Conservation (phyloP, 345 rosid genomes). For the Brassica napus region Da-Ae NC_063436.1:9592501-9593000, state of each 20-base stretch:
- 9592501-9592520: conserved; percentile 18
- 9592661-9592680: conserved; percentile 55
- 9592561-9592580: conserved; percentile 28
- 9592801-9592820: conserved; percentile 92
- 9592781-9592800: conserved; percentile 73
- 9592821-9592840: conserved; percentile 84
- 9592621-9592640: conserved; percentile 55
- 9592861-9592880: conserved; percentile 47
- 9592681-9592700: conserved; percentile 76
- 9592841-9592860: conserved; percentile 44
- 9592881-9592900: conserved; percentile 62
- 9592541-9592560: conserved; percentile 41
- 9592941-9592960: neutral
- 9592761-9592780: conserved; percentile 69
- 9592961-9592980: conserved; percentile 15
- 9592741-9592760: conserved; percentile 96
- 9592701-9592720: conserved; percentile 70
- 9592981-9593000: conserved; percentile 16
- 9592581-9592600: conserved; percentile 46
- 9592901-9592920: conserved; percentile 56
- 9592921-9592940: neutral
- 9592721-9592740: conserved; percentile 76
- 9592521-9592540: conserved; percentile 21
- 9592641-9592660: conserved; percentile 81
- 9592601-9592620: conserved; percentile 36